Conservation (phyloP, 306 rosid genomes). For the Urtica urens region DNA sequence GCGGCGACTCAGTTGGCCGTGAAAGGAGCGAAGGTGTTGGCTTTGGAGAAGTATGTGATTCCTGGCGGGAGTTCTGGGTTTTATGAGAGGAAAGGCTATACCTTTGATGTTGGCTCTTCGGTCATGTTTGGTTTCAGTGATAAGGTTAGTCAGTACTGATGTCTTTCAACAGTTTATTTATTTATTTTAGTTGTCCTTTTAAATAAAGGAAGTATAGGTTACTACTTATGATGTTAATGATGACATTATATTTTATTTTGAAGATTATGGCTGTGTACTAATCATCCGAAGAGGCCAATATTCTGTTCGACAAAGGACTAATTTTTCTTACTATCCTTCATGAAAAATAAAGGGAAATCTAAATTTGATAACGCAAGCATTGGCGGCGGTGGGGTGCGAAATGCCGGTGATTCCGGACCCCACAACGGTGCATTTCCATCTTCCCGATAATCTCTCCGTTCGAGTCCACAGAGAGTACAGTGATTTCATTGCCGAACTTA, state of each 20-base stretch:
- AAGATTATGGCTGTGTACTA: too few relatives aligned
- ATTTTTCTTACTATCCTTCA: too few relatives aligned
- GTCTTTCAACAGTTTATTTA: neutral
- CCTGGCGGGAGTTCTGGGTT: conserved; percentile 98
- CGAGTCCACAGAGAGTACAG: conserved; percentile 69
- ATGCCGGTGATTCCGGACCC: conserved; percentile 92
- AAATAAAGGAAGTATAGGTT: too few relatives aligned
- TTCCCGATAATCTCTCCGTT: conserved; percentile 63
- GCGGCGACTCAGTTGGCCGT: conserved; percentile 90
- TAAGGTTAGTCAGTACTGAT: conserved; percentile 48
- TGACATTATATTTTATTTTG: too few relatives aligned
- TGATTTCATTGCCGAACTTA: conserved; percentile 59
- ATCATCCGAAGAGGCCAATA: too few relatives aligned
- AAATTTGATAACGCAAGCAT: conserved; percentile 89
- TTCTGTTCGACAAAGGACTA: too few relatives aligned
- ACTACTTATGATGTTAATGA: too few relatives aligned
- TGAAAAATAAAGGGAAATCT: conserved; percentile 99
- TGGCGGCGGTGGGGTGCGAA: conserved; percentile 86
- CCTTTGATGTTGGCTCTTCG: conserved; percentile 93
- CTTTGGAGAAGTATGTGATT: conserved; percentile 87
- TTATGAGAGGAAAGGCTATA: conserved; percentile 75
- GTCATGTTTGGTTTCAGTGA: conserved; percentile 98
- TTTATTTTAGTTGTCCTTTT: too few relatives aligned
- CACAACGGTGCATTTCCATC: conserved; percentile 91
- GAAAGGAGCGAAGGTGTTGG: conserved; percentile 84